Conservation (phyloP, 441 rosid species). For the Adansonia madagascariensis region DNA sequence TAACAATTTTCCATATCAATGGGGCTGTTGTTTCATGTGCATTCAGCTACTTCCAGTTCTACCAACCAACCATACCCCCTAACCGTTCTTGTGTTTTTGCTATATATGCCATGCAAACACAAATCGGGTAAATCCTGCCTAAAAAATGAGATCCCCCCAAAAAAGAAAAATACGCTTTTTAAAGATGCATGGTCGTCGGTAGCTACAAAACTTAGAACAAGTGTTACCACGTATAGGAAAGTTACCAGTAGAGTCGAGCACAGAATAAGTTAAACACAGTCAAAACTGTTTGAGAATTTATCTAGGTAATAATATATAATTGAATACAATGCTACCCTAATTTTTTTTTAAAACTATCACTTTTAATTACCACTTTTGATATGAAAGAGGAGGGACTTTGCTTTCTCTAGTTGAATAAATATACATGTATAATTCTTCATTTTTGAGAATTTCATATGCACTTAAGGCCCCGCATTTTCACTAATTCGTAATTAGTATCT, state of each 20-base stretch:
- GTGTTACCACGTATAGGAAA: neutral
- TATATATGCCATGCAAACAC: slow-evolving; percentile 12
- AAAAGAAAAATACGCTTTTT: neutral
- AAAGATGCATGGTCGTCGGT: neutral
- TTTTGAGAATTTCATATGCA: no score
- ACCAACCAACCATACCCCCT: slow-evolving; percentile 15
- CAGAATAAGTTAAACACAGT: neutral
- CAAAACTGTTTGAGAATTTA: neutral
- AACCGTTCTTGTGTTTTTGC: neutral
- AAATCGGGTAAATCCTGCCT: slow-evolving; percentile 23
- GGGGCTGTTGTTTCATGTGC: neutral
- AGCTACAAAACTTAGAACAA: neutral
- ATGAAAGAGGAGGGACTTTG: no score
- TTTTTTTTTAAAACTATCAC: no score
- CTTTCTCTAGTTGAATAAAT: no score
- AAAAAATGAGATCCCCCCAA: neutral
- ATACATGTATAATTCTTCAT: no score
- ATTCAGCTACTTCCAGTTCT: slow-evolving; percentile 10
- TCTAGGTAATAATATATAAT: no score
- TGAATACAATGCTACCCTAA: no score
- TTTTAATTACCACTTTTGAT: no score
- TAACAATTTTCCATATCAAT: neutral
- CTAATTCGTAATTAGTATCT: no score
- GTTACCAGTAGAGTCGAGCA: neutral
- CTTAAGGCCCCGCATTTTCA: neutral